Evolutionary conservation across 805 yeast genomes (phyloP).

Genomic region (Cyberlindnera maritima): DNA sequence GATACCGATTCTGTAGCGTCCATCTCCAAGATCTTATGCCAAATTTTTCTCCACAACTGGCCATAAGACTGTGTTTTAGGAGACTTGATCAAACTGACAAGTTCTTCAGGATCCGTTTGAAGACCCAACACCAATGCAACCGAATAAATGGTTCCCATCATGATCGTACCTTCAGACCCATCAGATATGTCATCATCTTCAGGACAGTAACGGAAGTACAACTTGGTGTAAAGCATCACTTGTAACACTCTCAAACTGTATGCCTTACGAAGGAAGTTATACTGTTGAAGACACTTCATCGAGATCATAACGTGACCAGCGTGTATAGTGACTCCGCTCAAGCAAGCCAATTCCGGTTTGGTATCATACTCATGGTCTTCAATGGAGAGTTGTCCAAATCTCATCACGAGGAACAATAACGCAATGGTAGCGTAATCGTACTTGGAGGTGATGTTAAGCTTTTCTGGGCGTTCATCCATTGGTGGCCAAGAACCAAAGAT

Average conservation of each 20-base stretch:
- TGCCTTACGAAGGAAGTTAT: constrained; percentile 44
- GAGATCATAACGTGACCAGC: constrained; percentile 14
- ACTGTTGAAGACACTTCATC: constrained; percentile 45
- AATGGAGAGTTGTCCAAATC: constrained; percentile 23
- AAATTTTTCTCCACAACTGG: constrained; percentile 26
- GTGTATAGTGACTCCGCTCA: constrained; percentile 15
- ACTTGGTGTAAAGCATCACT: constrained; percentile 45
- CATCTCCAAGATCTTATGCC: constrained; percentile 27
- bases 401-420: constrained; percentile 20
- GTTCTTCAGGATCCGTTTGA: constrained; percentile 50
- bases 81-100: constrained; percentile 9
- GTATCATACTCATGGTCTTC: constrained; percentile 15
- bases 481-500: constrained; percentile 12
- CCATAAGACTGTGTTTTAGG: constrained; percentile 13
- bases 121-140: constrained; percentile 54
- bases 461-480: constrained; percentile 3
- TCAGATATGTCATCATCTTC: constrained; percentile 57
- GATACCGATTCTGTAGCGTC: constrained; percentile 19
- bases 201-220: constrained; percentile 48
- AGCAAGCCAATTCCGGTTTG: constrained; percentile 8
- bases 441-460: constrained; percentile 13
- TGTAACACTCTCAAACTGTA: constrained; percentile 49
- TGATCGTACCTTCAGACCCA: constrained; percentile 46
- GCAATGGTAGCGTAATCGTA: constrained; percentile 26
- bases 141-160: constrained; percentile 47